Evolutionary conservation across 2,329 filamentous ascomycete genomes (phyloP).

Genomic region (Verticillium tricorpus): DNA sequence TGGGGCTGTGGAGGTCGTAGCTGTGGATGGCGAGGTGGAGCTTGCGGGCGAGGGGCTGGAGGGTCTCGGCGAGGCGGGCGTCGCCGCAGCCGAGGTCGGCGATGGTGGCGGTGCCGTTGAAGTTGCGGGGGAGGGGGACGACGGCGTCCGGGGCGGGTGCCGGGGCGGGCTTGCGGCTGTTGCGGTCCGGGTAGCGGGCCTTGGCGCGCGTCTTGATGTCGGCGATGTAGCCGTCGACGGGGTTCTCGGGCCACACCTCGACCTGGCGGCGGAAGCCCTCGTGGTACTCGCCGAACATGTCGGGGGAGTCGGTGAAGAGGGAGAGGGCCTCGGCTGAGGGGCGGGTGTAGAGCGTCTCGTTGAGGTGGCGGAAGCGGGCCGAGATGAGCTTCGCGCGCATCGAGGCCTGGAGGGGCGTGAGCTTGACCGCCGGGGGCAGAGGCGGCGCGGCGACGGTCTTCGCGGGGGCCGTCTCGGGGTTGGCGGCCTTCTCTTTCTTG

Average conservation of each 20-base stretch:
- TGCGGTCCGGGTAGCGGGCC: conserved; percentile 27
- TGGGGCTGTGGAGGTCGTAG: conserved; percentile 80
- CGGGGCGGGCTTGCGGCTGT: conserved; percentile 16
- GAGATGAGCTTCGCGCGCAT: conserved; percentile 96
- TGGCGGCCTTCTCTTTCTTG: conserved; percentile 11
- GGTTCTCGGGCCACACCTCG: conserved; percentile 93
- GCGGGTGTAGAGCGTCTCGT: conserved; percentile 92
- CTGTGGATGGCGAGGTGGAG: conserved; percentile 73
- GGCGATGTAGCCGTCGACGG: conserved; percentile 79
- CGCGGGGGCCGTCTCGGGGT: conserved; percentile 38
- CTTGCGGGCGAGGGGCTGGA: conserved; percentile 59
- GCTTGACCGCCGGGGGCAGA: conserved; percentile 47
- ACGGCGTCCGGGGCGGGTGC: conserved; percentile 20
- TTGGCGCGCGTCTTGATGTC: conserved; percentile 66
- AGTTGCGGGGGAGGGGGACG: conserved; percentile 64
- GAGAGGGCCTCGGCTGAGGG: conserved; percentile 78
- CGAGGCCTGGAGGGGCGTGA: conserved; percentile 87
- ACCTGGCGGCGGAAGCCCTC: conserved; percentile 95
- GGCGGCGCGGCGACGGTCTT: conserved; percentile 20
- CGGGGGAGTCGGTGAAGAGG: conserved; percentile 79
- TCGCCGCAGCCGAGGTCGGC: conserved; percentile 94
- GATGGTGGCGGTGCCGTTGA: conserved; percentile 64
- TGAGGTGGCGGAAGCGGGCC: conserved; percentile 93
- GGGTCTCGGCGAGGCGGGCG: conserved; percentile 68
- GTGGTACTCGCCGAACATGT: conserved; percentile 96